phyloP scores from a whole-genome alignment of 805 yeast species.

The Starmerella scarabaei region DNA sequence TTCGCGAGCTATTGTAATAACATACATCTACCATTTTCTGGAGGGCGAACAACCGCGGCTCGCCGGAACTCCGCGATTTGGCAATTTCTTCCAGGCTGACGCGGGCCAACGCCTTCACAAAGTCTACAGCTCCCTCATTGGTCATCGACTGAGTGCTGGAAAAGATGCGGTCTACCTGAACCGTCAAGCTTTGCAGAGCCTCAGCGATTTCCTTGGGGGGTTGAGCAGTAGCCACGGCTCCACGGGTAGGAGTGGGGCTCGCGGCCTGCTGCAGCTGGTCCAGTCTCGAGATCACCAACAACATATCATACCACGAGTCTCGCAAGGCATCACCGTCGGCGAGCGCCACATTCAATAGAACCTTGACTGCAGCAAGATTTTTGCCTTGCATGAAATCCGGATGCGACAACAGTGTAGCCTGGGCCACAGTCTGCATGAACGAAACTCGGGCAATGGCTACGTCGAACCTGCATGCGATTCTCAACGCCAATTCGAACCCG shows the following conservation, averaged over 20 bases:
- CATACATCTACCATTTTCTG: constrained; percentile 96
- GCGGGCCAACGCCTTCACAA: constrained; percentile 73
- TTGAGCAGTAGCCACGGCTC: constrained; percentile 58
- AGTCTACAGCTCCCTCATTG: constrained; percentile 75
- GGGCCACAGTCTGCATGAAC: constrained; percentile 78
- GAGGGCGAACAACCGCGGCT: constrained; percentile 83
- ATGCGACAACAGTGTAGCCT: constrained; percentile 66
- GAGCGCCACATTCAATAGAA: constrained; percentile 63
- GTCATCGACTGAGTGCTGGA: constrained; percentile 65
- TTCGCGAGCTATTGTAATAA: constrained; percentile 93
- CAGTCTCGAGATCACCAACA: constrained; percentile 74
- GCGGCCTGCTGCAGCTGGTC: constrained; percentile 63
- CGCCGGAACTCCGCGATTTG: constrained; percentile 63
- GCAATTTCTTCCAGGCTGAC: constrained; percentile 87
- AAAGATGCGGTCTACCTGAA: constrained; percentile 72
- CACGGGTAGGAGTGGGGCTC: too few relatives aligned
- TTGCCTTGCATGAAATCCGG: constrained; percentile 64
- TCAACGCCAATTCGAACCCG: constrained; percentile 71
- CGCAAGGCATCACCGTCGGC: constrained; percentile 63
- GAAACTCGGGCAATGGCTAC: constrained; percentile 76
- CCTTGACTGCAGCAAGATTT: constrained; percentile 66
- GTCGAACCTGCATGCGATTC: constrained; percentile 72
- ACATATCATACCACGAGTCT: constrained; percentile 72
- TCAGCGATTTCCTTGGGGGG: constrained; percentile 23
- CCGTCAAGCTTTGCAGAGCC: constrained; percentile 25